Percentiles rank a stretch among this genome's conserved stretches.
Conservation (phyloP, 805 yeast species). For the Sugiyamaella smithiae region DNA sequence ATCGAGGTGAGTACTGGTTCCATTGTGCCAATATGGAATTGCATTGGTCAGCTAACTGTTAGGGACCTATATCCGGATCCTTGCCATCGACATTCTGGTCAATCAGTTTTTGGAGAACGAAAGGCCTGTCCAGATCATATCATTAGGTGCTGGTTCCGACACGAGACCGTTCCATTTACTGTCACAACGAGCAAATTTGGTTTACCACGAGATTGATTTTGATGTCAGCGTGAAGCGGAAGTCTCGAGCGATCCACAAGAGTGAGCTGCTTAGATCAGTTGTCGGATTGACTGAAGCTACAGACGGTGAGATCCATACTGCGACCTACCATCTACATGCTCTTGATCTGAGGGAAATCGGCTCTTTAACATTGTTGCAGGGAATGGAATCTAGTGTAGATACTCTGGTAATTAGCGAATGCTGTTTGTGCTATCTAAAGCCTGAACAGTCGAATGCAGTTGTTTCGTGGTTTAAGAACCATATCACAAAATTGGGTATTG, state of each 20-base stretch:
- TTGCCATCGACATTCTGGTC: slow-evolving; percentile 43
- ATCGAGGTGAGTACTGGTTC: slow-evolving; percentile 45
- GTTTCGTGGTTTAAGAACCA: slow-evolving; percentile 41
- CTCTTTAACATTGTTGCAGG: slow-evolving; percentile 17
- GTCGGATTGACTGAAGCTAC: slow-evolving; percentile 22
- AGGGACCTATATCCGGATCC: slow-evolving; percentile 48
- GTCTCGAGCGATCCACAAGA: slow-evolving; percentile 43
- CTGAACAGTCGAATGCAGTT: slow-evolving; percentile 46
- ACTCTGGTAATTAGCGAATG: slow-evolving; percentile 72
- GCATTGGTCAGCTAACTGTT: background rate
- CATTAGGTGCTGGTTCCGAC: slow-evolving; percentile 82
- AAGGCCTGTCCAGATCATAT: slow-evolving; percentile 50
- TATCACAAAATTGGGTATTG: slow-evolving; percentile 30
- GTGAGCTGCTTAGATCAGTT: slow-evolving; percentile 31
- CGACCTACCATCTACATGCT: slow-evolving; percentile 52
- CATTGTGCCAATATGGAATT: background rate
- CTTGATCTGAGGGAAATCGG: slow-evolving; percentile 48
- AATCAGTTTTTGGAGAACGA: slow-evolving; percentile 35
- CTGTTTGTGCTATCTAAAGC: slow-evolving; percentile 66
- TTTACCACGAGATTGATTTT: slow-evolving; percentile 65
- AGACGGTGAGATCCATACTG: slow-evolving; percentile 23
- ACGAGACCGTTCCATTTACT: slow-evolving; percentile 59
- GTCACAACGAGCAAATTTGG: slow-evolving; percentile 31
- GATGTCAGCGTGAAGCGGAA: slow-evolving; percentile 52
- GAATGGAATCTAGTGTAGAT: slow-evolving; percentile 41